Evolutionary conservation across 805 yeast species (phyloP).

Genomic region (Cyberlindnera americana): DNA sequence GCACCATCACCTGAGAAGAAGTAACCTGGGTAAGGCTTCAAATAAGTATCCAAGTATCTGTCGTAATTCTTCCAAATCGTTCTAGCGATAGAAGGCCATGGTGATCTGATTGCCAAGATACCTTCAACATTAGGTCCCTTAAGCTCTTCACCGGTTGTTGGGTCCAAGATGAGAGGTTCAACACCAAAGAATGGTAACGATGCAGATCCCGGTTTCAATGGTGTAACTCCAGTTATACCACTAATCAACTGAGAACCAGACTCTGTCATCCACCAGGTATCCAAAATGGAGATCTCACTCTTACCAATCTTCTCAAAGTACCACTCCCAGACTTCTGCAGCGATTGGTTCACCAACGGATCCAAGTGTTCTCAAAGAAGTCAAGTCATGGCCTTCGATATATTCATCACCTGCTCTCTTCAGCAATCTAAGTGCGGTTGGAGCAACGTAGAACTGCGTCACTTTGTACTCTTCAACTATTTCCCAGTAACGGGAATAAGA

Average conservation of each 20-base stretch:
- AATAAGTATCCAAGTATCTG: constrained; percentile 86
- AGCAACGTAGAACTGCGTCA: constrained; percentile 95
- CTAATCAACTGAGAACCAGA: constrained; percentile 94
- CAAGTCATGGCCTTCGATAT: constrained; percentile 75
- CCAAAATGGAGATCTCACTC: constrained; percentile 39
- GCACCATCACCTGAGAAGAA: constrained; percentile 99
- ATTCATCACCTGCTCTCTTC: constrained; percentile 83
- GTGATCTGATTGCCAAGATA: constrained; percentile 80
- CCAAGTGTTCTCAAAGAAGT: constrained; percentile 89
- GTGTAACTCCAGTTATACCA: constrained; percentile 91
- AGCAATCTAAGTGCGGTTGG: constrained; percentile 96
- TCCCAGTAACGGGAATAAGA: constrained; percentile 95
- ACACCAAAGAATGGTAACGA: constrained; percentile 96
- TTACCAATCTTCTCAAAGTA: constrained; percentile 90
- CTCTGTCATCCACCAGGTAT: constrained; percentile 99
- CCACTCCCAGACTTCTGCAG: constrained; percentile 99
- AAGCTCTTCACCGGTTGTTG: constrained; percentile 83
- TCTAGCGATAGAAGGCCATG: constrained; percentile 99
- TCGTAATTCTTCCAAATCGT: constrained; percentile 86
- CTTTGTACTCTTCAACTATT: constrained; percentile 86
- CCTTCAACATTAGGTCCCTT: constrained; percentile 92
- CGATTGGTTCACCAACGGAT: constrained; percentile 98
- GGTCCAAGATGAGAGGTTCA: constrained; percentile 87
- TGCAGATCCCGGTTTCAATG: constrained; percentile 97
- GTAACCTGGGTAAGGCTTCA: constrained; percentile 88